Percentiles rank a stretch among this genome's conserved stretches.
Evolutionary conservation across 1,284 basidiomycete species (phyloP).

Genomic region (Ustilago hordei): DNA sequence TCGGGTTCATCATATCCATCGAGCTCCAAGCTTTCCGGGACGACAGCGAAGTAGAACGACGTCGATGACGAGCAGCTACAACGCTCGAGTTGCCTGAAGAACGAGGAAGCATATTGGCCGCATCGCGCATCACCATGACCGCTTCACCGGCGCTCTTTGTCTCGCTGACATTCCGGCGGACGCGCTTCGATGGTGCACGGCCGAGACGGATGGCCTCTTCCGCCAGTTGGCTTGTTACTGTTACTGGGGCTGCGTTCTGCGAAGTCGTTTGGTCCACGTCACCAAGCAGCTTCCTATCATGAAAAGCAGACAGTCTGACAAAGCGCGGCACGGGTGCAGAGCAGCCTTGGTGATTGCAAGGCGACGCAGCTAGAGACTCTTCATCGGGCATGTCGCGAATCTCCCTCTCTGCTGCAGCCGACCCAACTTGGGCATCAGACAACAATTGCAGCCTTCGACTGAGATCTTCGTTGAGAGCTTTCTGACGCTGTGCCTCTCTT

Average conservation of each 20-base stretch:
- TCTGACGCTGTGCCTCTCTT: slow-evolving; percentile 24
- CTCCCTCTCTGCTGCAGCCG: not conserved
- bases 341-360: not conserved
- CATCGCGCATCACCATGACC: slow-evolving; percentile 23
- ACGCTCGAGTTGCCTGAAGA: not conserved
- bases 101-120: not conserved
- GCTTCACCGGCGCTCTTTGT: slow-evolving; percentile 34
- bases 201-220: slow-evolving; percentile 48
- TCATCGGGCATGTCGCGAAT: slow-evolving; percentile 25
- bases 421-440: slow-evolving; percentile 20
- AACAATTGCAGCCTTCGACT: slow-evolving; percentile 24
- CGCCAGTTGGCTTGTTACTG: slow-evolving; percentile 3
- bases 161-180: slow-evolving; percentile 36
- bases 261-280: not conserved
- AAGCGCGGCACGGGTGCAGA: not conserved
- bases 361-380: slow-evolving; percentile 1
- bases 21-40: slow-evolving; percentile 13
- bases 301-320: slow-evolving; percentile 41
- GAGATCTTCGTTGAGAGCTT: slow-evolving; percentile 26
- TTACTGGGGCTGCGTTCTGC: not conserved
- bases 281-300: slow-evolving; percentile 24
- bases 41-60: slow-evolving; percentile 18
- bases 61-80: slow-evolving; percentile 13
- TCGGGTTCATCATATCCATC: slow-evolving; percentile 12
- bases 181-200: slow-evolving; percentile 45